Base-by-base conservation (phyloP, 208 protist species). In the Trichomonas tenax region DNA sequence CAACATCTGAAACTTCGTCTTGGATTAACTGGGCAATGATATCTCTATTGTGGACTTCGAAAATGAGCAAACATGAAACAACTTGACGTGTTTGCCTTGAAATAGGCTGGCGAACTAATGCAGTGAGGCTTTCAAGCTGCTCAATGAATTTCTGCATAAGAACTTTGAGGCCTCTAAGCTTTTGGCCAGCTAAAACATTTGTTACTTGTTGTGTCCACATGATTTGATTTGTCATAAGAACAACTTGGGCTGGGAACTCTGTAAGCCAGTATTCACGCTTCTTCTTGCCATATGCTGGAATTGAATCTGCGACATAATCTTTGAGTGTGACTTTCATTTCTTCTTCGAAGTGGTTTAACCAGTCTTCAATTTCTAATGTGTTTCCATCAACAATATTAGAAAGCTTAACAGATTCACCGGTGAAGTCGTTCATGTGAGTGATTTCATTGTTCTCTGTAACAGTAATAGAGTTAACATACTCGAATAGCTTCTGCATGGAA, bases 351-450 rank as follows among this genome's bases (percentile, higher is more conserved):
- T 99, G 98, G 36, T 98, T 98, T 96, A 99, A 98, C 99, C 99
- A 99, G 96, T 98, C 98, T 97, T 99, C 99, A 49, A 99, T 98
- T 96, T 98, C 98, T 96, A 98, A 98, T 46, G 93, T 81, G 82
- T 98, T 98, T 45, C 98, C 98, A 96, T 98, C 96, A 63, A 99
- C 98, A 23, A 97, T 97, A 96, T 99, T 98, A 38, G 97, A 97
- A 96, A 99, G 99, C 8, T 98, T 97, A 44, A 99, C 98, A 96
- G 98, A 98, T 97, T 99, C 99, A 82, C 98, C 98, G 97, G 99
- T 99, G 40, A 98, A 98, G 0, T 98, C 99, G 96, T 98, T 98
- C 98, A 99, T 99, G 82, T 97, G 98, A 46, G 98, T 98, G 98
- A 99, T 99, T 96, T 98, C 46, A 34, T 81, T 97, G 96, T 98